Conservation (phyloP, 2,329 filamentous ascomycete species). For the Alternaria postmessia region DNA sequence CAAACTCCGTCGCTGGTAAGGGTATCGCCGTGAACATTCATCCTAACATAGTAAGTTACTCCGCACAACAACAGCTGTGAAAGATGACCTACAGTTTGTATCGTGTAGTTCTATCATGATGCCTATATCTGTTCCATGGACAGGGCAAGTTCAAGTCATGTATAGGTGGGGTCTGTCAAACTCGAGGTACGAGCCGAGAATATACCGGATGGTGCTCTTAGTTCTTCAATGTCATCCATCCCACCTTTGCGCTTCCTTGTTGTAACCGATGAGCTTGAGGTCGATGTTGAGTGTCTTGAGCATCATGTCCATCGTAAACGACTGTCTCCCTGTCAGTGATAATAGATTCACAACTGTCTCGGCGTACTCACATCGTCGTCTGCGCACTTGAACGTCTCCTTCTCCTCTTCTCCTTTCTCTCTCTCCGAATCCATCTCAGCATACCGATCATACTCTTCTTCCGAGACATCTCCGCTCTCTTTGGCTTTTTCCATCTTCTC, state of each 20-base stretch:
- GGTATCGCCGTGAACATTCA: conserved; percentile 5
- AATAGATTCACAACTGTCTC: background rate
- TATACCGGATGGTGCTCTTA: background rate
- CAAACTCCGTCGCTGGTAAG: background rate
- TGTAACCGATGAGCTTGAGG: conserved; percentile 68
- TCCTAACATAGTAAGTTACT: background rate
- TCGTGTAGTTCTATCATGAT: background rate
- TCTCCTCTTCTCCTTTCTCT: conserved; percentile 53
- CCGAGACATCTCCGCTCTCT: conserved; percentile 50
- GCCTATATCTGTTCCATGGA: background rate
- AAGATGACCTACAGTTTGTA: background rate
- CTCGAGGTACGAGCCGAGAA: background rate
- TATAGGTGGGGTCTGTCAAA: background rate
- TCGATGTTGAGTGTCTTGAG: conserved; percentile 71
- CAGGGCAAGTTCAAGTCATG: background rate
- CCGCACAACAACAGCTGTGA: background rate
- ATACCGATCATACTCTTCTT: conserved; percentile 59
- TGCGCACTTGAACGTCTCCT: conserved; percentile 43
- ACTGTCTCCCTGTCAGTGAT: conserved; percentile 45
- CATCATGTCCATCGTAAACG: conserved; percentile 76
- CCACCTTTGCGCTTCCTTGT: conserved; percentile 66
- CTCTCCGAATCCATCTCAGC: conserved; percentile 48
- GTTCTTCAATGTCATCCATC: conserved; percentile 52
- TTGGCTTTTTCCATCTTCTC: conserved; percentile 56
- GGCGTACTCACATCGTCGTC: conserved; percentile 50